Conservation (phyloP, 208 protist species). For the Acanthamoeba healyi region DNA sequence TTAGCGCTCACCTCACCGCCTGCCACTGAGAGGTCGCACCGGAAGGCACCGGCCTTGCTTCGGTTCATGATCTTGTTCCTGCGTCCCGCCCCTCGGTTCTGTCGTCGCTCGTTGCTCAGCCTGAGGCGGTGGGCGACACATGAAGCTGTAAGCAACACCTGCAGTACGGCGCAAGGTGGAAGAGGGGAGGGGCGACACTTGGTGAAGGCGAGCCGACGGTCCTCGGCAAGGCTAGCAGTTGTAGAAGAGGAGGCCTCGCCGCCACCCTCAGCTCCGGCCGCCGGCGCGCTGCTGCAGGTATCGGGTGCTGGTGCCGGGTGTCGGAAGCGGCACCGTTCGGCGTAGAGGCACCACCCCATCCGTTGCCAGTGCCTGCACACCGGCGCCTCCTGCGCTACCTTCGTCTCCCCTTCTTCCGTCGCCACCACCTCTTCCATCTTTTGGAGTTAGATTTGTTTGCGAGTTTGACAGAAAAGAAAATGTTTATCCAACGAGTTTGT, state of each 20-base stretch:
- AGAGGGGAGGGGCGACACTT: not conserved
- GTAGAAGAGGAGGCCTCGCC: too few species aligned
- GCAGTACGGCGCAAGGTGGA: too few species aligned
- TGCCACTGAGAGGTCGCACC: not conserved
- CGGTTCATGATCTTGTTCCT: constrained; percentile 48
- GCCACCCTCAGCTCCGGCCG: too few species aligned
- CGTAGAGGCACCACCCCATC: constrained; percentile 1
- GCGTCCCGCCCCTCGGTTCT: not conserved
- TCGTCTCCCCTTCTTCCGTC: too few species aligned
- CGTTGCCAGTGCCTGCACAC: constrained; percentile 30
- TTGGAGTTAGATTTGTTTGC: too few species aligned
- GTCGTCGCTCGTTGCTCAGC: constrained; percentile 1
- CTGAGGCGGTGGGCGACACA: not conserved
- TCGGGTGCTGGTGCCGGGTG: not conserved
- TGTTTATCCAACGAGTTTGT: too few species aligned
- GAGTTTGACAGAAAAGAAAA: too few species aligned
- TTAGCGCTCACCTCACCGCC: not conserved
- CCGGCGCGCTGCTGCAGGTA: too few species aligned
- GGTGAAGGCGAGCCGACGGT: not conserved
- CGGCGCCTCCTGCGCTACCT: too few species aligned
- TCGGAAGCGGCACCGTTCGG: not conserved
- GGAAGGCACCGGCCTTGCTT: constrained; percentile 24
- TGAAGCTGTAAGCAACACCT: too few species aligned
- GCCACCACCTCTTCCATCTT: too few species aligned
- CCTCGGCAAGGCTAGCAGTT: not conserved